These are phyloP conservation scores for Eucalyptus sp. DNA, from an alignment of 345 rosid species.

Conservation along the genomic window DNA sequence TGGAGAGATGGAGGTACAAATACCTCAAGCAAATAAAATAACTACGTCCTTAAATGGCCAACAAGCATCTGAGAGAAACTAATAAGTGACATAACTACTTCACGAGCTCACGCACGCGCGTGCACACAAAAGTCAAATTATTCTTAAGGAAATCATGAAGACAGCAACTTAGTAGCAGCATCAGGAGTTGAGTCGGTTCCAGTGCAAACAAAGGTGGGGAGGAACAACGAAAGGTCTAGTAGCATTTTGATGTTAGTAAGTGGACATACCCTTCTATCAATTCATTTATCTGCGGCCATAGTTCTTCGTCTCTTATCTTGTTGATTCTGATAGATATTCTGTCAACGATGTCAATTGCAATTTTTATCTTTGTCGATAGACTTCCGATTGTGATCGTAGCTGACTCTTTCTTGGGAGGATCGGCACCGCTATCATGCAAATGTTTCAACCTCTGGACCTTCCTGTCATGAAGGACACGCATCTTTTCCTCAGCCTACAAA, in stretches of 20 bases:
- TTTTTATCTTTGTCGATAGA: conserved; percentile 73
- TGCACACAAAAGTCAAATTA: neutral
- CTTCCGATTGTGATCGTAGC: conserved; percentile 39
- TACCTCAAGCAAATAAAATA: neutral
- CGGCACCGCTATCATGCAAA: conserved; percentile 80
- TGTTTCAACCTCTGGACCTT: conserved; percentile 64
- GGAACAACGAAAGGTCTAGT: neutral
- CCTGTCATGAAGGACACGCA: conserved; percentile 70
- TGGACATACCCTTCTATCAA: conserved; percentile 73
- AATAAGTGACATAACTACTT: neutral
- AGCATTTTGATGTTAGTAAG: neutral
- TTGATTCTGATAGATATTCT: conserved; percentile 70
- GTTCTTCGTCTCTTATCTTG: conserved; percentile 92
- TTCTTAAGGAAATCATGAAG: neutral
- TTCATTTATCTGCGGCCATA: conserved; percentile 86
- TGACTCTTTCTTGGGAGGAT: conserved; percentile 45
- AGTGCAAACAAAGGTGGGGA: neutral
- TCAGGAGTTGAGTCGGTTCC: neutral
- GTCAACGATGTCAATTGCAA: conserved; percentile 86
- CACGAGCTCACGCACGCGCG: neutral
- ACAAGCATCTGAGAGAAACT: neutral
- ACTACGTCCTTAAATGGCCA: neutral
- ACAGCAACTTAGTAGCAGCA: neutral
- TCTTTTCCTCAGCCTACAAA: conserved; percentile 79
- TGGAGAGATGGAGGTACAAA: neutral